These are phyloP conservation scores for Lentithecium fluviatile DNA, from an alignment of 495 filamentous ascomycete species.

Conservation along the genomic window DNA sequence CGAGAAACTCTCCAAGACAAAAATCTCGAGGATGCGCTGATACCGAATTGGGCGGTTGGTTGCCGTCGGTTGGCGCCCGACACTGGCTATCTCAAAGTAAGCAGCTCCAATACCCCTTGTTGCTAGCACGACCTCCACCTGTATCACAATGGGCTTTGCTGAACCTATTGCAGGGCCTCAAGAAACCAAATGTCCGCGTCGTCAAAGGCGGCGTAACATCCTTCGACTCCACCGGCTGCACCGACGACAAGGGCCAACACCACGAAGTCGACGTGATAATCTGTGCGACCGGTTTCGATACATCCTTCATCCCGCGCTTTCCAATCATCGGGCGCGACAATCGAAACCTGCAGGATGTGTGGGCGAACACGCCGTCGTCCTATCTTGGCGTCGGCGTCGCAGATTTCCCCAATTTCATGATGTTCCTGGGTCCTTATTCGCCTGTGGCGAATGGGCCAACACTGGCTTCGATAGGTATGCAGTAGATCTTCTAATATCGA, in stretches of 20 bases:
- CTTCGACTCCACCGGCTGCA: background rate
- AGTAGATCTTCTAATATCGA: background rate
- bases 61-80: constrained; percentile 21
- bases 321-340: constrained; percentile 6
- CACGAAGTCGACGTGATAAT: constrained; percentile 14
- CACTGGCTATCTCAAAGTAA: constrained; percentile 12
- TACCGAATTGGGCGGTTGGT: constrained; percentile 5
- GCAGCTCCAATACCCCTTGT: too few species aligned
- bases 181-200: constrained; percentile 8
- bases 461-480: background rate
- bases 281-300: constrained; percentile 31
- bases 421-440: background rate
- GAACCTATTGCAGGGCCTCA: background rate
- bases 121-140: too few species aligned
- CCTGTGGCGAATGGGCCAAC: background rate
- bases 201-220: background rate
- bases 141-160: too few species aligned
- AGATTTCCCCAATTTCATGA: too few species aligned
- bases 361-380: too few species aligned
- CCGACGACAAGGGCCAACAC: background rate
- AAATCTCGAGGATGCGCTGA: background rate
- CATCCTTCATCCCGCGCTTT: constrained; percentile 13
- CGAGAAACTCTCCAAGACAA: background rate
- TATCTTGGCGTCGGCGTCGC: too few species aligned
- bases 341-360: background rate